phyloP scores from a whole-genome alignment of 2,329 filamentous ascomycete species.

The Sclerotinia borealis region DNA sequence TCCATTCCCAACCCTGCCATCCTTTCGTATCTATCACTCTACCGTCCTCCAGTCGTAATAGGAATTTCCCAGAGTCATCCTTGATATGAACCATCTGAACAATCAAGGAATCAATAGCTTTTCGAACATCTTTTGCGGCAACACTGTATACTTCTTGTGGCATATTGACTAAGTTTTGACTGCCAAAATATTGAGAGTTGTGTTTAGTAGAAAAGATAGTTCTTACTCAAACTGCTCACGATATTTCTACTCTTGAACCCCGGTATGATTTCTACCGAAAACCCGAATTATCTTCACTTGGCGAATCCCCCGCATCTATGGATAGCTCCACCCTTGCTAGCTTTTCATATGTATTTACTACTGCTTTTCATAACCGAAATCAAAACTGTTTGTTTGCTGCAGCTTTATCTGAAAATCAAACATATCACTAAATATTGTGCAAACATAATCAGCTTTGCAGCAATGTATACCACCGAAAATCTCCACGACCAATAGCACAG shows the following conservation, averaged over 20 bases:
- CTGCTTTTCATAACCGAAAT: background rate
- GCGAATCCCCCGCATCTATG: slow-evolving; percentile 1
- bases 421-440: background rate
- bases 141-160: slow-evolving; percentile 34
- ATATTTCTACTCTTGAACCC: background rate
- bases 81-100: slow-evolving; percentile 71
- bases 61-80: slow-evolving; percentile 68
- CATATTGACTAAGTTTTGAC: slow-evolving; percentile 4
- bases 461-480: too few relatives aligned
- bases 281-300: background rate
- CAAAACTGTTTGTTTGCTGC: background rate
- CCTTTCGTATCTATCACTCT: slow-evolving; percentile 67
- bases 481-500: too few relatives aligned
- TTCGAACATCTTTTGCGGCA: slow-evolving; percentile 43
- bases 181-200: background rate
- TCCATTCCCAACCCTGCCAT: slow-evolving; percentile 82
- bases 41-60: slow-evolving; percentile 64
- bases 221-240: background rate
- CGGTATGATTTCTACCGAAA: slow-evolving; percentile 1
- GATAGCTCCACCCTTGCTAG: background rate
- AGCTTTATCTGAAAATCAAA: background rate
- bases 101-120: slow-evolving; percentile 58
- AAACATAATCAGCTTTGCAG: too few relatives aligned
- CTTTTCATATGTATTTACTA: background rate
- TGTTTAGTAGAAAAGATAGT: background rate